phyloP scores from a whole-genome alignment of 192 early-diverging fungal species.

The Coemansia biformis region DNA sequence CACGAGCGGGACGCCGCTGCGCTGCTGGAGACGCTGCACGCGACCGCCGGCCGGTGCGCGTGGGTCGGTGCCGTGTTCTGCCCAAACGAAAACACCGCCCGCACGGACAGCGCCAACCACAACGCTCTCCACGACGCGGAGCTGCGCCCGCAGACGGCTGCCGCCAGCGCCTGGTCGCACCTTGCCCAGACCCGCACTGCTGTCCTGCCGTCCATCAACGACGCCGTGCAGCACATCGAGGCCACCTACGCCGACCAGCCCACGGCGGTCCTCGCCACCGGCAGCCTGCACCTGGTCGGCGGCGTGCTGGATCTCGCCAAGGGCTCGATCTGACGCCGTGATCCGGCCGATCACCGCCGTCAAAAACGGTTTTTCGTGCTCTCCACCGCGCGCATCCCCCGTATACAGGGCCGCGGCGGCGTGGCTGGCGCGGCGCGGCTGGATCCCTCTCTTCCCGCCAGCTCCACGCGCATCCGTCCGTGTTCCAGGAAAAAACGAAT shows the following conservation, averaged over 20 bases:
- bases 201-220: conserved; percentile 58
- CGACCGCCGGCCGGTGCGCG: conserved; percentile 19
- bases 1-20: conserved; percentile 60
- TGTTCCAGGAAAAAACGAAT: conserved; percentile 3
- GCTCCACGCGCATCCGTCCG: neutral
- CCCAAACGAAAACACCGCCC: conserved; percentile 60
- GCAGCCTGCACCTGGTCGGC: conserved; percentile 89
- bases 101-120: conserved; percentile 66
- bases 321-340: conserved; percentile 19
- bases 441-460: neutral
- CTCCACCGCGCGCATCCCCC: neutral
- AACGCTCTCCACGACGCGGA: conserved; percentile 57
- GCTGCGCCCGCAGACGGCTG: conserved; percentile 57
- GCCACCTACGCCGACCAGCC: neutral
- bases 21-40: conserved; percentile 64
- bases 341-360: neutral
- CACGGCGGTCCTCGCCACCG: conserved; percentile 71
- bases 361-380: conserved; percentile 3
- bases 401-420: no score
- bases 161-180: conserved; percentile 56
- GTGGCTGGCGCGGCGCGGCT: no score
- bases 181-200: conserved; percentile 19
- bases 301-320: conserved; percentile 61
- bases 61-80: conserved; percentile 70
- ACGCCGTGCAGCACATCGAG: conserved; percentile 58